A percentile compares a stretch with the other conserved stretches of the same genome.
Evolutionary conservation across 176 grass and related monocot species (phyloP).

Genomic region (Puya raimondii): DNA sequence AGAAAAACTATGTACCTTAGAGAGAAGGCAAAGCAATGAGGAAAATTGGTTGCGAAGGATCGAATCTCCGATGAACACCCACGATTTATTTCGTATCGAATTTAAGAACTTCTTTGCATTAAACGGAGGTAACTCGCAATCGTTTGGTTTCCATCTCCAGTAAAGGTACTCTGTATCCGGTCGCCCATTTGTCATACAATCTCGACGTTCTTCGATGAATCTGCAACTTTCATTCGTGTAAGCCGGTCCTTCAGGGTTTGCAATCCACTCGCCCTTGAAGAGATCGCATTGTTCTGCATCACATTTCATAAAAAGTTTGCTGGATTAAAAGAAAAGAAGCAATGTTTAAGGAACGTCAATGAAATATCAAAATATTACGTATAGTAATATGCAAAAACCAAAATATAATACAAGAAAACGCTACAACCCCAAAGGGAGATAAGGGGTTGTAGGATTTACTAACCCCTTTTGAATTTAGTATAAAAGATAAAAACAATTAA

Average conservation of each 20-base stretch:
- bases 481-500: no score
- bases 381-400: no score
- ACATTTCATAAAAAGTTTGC: not conserved
- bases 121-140: slow-evolving; percentile 52
- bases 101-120: slow-evolving; percentile 54
- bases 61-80: slow-evolving; percentile 84
- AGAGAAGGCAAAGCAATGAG: slow-evolving; percentile 84
- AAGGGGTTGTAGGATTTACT: no score
- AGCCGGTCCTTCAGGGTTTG: slow-evolving; percentile 35
- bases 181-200: slow-evolving; percentile 81
- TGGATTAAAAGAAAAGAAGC: not conserved
- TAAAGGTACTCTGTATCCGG: slow-evolving; percentile 65
- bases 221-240: slow-evolving; percentile 74
- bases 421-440: no score
- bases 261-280: slow-evolving; percentile 66
- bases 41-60: slow-evolving; percentile 82
- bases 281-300: slow-evolving; percentile 56
- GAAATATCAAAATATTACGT: not conserved
- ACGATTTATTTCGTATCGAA: slow-evolving; percentile 51
- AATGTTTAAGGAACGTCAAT: not conserved
- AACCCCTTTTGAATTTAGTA: no score
- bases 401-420: no score
- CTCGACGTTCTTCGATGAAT: slow-evolving; percentile 75
- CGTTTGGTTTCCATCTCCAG: slow-evolving; percentile 85
- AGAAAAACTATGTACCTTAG: slow-evolving; percentile 40